phyloP scores from a whole-genome alignment of 257 asterid genomes.

The Lycium barbarum region DNA sequence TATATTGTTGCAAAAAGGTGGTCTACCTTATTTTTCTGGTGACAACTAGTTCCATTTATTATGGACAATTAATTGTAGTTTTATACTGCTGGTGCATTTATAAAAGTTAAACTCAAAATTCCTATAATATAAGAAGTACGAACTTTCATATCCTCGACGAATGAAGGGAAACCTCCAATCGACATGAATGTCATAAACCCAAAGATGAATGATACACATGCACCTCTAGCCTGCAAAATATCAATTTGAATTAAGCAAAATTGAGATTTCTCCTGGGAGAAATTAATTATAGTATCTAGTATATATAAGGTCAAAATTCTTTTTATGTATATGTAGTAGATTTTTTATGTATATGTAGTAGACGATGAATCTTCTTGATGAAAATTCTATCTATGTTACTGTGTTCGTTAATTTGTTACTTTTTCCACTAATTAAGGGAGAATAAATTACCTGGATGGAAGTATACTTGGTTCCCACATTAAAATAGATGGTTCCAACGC shows the following conservation, averaged over 20 bases:
- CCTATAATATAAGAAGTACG: not conserved
- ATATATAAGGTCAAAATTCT: too few relatives aligned
- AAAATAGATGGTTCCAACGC: constrained; percentile 89
- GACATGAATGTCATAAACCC: constrained; percentile 97
- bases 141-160: constrained; percentile 98
- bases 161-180: constrained; percentile 97
- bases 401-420: too few relatives aligned
- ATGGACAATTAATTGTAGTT: too few relatives aligned
- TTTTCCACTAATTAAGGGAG: not conserved
- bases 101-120: not conserved
- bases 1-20: too few relatives aligned
- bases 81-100: too few relatives aligned
- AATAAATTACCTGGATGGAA: constrained; percentile 70
- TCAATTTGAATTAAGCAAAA: not conserved
- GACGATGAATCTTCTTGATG: too few relatives aligned
- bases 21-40: too few relatives aligned
- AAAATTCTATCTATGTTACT: too few relatives aligned
- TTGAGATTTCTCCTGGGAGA: not conserved
- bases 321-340: too few relatives aligned
- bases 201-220: constrained; percentile 90
- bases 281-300: not conserved
- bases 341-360: too few relatives aligned
- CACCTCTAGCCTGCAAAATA: constrained; percentile 83
- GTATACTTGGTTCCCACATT: constrained; percentile 89
- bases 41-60: too few relatives aligned